Percentiles rank a stretch among this genome's conserved stretches.
These are phyloP conservation scores for Capsicum baccatum DNA, from an alignment of 257 asterid species.

Conservation along the genomic window DNA sequence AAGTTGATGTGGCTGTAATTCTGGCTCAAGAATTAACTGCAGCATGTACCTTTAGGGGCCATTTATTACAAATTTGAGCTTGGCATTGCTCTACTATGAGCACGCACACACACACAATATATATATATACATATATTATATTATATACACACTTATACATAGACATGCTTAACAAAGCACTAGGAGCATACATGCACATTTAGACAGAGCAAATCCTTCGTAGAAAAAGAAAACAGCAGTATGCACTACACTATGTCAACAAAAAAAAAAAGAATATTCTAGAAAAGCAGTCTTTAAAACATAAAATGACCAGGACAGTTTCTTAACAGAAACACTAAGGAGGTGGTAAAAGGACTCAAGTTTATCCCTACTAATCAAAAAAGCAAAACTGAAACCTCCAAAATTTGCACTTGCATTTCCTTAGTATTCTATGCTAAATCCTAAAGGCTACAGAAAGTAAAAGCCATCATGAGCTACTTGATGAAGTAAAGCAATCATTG, in stretches of 20 bases:
- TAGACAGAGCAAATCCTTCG: neutral
- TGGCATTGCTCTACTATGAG: neutral
- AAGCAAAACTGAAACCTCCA: neutral
- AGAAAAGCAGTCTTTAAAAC: neutral
- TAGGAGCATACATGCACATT: neutral
- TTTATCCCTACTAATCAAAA: constrained; percentile 13
- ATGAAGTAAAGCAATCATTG: constrained; percentile 13
- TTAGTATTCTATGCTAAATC: constrained; percentile 8
- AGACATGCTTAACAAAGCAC: neutral
- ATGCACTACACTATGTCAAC: neutral
- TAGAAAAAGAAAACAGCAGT: neutral
- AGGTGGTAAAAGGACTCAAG: neutral
- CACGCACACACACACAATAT: neutral
- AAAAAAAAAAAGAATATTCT: neutral
- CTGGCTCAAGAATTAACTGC: constrained; percentile 8
- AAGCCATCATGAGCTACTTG: neutral
- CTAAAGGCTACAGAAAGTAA: neutral
- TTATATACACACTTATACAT: neutral
- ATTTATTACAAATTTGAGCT: constrained; percentile 5
- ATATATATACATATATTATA: too few species aligned
- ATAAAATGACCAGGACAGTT: neutral
- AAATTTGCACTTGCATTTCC: constrained; percentile 8
- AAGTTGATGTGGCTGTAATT: neutral
- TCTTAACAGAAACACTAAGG: neutral
- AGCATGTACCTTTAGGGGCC: neutral